Evolutionary conservation across 148 eudicot species (phyloP).

Genomic region (Silene conica): DNA sequence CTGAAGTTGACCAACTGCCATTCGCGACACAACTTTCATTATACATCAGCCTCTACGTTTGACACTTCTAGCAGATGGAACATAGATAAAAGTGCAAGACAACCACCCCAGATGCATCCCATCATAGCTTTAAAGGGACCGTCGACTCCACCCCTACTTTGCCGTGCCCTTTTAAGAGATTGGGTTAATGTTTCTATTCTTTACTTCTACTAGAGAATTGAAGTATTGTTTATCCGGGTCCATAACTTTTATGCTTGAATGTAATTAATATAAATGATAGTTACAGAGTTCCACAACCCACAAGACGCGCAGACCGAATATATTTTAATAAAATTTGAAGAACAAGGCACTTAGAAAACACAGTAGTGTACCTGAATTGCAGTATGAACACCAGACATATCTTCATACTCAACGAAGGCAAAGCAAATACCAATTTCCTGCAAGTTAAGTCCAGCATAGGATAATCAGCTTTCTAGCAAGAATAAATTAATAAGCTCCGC

Average conservation of each 20-base stretch:
- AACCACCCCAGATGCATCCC: no score
- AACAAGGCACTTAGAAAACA: neutral
- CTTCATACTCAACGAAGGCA: constrained; percentile 97
- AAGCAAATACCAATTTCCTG: constrained; percentile 95
- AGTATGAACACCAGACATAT: constrained; percentile 60
- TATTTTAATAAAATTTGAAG: neutral
- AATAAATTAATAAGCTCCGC: neutral
- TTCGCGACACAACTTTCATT: neutral
- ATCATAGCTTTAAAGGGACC: no score
- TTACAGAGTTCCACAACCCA: neutral
- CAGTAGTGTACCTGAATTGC: constrained; percentile 61
- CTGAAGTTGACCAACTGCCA: neutral
- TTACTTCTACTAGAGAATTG: neutral
- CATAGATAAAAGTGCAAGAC: no score
- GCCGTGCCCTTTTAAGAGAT: no score
- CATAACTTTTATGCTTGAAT: neutral
- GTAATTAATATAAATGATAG: neutral
- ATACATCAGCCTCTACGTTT: no score
- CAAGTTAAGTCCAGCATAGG: neutral
- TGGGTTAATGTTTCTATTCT: no score
- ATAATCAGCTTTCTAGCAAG: neutral
- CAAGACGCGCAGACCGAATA: neutral
- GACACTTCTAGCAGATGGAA: no score
- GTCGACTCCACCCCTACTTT: no score
- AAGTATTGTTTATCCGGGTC: neutral